phyloP scores from a whole-genome alignment of 2,329 filamentous ascomycete species.

The Monilinia laxa region DNA sequence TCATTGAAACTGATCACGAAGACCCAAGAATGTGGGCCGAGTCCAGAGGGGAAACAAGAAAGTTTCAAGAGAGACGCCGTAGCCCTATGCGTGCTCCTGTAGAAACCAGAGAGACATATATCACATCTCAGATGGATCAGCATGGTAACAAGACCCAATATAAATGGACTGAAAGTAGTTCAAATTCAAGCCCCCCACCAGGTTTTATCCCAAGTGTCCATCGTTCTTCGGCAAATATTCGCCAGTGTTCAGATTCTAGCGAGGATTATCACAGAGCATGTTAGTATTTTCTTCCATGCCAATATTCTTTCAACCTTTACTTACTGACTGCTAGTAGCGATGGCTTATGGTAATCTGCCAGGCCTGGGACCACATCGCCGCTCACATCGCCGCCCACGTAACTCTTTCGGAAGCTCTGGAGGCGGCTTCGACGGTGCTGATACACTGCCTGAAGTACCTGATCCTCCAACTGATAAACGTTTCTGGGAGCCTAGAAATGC shows the following conservation, averaged over 20 bases:
- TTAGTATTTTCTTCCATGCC: background rate
- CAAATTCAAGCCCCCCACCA: constrained; percentile 6
- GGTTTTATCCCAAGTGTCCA: background rate
- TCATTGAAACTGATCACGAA: background rate
- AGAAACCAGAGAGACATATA: constrained; percentile 8
- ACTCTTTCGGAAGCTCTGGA: background rate
- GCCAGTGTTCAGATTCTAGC: constrained; percentile 4
- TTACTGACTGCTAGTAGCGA: background rate
- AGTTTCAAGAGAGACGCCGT: background rate
- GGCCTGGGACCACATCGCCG: background rate
- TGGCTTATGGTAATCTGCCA: constrained; percentile 10
- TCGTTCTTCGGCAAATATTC: background rate
- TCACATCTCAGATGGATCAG: constrained; percentile 1
- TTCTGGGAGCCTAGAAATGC: constrained; percentile 9
- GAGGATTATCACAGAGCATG: constrained; percentile 12
- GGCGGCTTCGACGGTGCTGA: constrained; percentile 1
- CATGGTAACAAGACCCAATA: constrained; percentile 4
- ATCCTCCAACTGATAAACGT: background rate
- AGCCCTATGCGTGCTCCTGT: background rate
- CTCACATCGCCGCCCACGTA: background rate
- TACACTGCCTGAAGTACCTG: constrained; percentile 10
- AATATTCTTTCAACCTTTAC: background rate
- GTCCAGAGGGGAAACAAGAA: background rate
- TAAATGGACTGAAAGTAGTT: constrained; percentile 2
- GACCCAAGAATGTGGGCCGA: background rate